Evolutionary conservation across 202 grass and related monocot genomes (phyloP).

Genomic region (Setaria viridis): DNA sequence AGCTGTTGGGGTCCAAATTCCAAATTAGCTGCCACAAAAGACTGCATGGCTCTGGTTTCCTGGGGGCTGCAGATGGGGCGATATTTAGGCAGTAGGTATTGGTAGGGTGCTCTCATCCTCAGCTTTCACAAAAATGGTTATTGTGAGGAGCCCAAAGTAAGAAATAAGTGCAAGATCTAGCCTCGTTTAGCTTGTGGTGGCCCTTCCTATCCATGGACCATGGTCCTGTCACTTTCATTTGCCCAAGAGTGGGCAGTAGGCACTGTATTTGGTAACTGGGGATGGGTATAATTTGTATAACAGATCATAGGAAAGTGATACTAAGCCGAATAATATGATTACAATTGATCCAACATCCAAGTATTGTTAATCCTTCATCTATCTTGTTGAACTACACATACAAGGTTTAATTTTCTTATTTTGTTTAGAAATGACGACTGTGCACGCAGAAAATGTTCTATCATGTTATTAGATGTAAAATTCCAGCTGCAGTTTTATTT

Average conservation of each 20-base stretch:
- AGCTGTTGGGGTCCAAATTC: background rate
- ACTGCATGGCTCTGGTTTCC: background rate
- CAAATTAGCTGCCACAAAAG: conserved; percentile 14
- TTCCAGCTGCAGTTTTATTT: background rate
- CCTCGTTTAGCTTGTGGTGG: conserved; percentile 36
- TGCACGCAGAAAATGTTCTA: conserved; percentile 5
- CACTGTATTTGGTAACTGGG: background rate
- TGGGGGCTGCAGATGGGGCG: background rate
- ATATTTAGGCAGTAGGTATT: background rate
- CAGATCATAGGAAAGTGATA: background rate
- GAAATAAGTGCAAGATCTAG: conserved; percentile 41
- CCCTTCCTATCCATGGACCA: conserved; percentile 21
- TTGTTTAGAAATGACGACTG: background rate
- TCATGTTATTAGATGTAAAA: background rate
- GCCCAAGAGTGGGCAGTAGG: conserved; percentile 12
- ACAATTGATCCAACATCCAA: conserved; percentile 23
- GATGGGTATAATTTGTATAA: background rate
- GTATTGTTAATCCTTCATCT: background rate
- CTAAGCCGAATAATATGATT: conserved; percentile 2
- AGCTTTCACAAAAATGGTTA: conserved; percentile 28
- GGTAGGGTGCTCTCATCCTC: conserved; percentile 22
- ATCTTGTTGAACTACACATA: background rate
- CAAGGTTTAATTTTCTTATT: conserved; percentile 10
- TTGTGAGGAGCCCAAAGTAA: conserved; percentile 8
- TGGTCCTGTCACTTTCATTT: conserved; percentile 14